Conservation (phyloP, 768 basidiomycete genomes). For the Coprinellus micaceus region DNA sequence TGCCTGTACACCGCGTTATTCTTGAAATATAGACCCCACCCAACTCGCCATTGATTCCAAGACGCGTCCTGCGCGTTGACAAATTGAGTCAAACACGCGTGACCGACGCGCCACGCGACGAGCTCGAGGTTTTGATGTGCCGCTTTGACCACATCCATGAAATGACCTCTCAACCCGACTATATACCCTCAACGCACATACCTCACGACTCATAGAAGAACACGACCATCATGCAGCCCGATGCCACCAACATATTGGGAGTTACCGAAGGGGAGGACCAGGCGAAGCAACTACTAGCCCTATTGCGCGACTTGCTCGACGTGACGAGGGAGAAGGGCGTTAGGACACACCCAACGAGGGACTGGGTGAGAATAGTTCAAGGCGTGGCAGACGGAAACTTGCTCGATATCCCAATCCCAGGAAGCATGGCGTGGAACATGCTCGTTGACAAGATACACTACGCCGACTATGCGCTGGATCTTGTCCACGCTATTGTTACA, state of each 20-base stretch:
- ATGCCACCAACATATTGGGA: neutral
- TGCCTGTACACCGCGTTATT: neutral
- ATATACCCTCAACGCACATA: neutral
- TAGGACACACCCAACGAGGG: constrained; percentile 11
- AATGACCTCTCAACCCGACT: constrained; percentile 1
- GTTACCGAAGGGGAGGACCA: no score
- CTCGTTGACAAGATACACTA: constrained; percentile 57
- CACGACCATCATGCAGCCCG: neutral
- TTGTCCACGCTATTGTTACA: constrained; percentile 49
- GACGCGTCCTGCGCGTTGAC: neutral
- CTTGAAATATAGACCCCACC: neutral
- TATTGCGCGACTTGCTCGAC: no score
- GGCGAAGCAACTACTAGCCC: no score
- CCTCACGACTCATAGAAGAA: neutral
- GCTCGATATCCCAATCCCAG: constrained; percentile 47
- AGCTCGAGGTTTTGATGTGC: neutral
- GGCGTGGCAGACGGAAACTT: constrained; percentile 53
- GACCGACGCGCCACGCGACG: neutral
- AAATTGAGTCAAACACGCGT: neutral
- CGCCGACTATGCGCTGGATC: constrained; percentile 48
- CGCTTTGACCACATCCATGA: neutral
- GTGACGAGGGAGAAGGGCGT: neutral
- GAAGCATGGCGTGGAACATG: constrained; percentile 45
- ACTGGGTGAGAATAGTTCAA: constrained; percentile 49
- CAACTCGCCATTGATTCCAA: neutral